Evolutionary conservation across 2,329 filamentous ascomycete genomes (phyloP).

Genomic region (Fusarium illudens): DNA sequence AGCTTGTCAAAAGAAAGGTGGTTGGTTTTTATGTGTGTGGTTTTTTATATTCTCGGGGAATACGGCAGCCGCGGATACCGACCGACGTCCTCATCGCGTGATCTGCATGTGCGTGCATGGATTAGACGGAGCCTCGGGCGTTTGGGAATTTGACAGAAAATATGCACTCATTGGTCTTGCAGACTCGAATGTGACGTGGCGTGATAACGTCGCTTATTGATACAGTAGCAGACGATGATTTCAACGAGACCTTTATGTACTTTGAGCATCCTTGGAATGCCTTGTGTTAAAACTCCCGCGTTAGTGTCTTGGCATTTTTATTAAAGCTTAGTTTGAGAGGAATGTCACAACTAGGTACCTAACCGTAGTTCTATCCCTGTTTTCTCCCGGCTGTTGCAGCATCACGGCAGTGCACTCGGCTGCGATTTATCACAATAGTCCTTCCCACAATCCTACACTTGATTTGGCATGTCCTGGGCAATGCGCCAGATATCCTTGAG

Average conservation of each 20-base stretch:
- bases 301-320: too few relatives aligned
- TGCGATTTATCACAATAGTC: neutral
- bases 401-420: neutral
- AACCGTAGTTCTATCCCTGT: neutral
- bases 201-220: neutral
- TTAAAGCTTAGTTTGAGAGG: too few relatives aligned
- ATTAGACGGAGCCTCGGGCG: neutral
- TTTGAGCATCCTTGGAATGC: too few relatives aligned
- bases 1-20: too few relatives aligned
- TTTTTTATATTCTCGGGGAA: conserved; percentile 21
- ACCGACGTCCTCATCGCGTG: conserved; percentile 15
- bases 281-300: too few relatives aligned
- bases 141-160: neutral
- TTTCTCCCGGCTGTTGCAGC: neutral
- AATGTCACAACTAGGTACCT: too few relatives aligned
- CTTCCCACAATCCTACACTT: neutral
- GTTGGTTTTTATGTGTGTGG: neutral
- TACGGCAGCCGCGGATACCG: conserved; percentile 26
- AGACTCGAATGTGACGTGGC: neutral
- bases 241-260: too few relatives aligned
- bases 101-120: conserved; percentile 8
- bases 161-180: neutral
- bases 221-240: neutral
- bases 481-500: conserved; percentile 14
- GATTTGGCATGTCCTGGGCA: neutral